Evolutionary conservation across 805 yeast species (phyloP), one percentile per base, ranked within the genome.

Genomic region (Gaillardinia entomophila): DNA sequence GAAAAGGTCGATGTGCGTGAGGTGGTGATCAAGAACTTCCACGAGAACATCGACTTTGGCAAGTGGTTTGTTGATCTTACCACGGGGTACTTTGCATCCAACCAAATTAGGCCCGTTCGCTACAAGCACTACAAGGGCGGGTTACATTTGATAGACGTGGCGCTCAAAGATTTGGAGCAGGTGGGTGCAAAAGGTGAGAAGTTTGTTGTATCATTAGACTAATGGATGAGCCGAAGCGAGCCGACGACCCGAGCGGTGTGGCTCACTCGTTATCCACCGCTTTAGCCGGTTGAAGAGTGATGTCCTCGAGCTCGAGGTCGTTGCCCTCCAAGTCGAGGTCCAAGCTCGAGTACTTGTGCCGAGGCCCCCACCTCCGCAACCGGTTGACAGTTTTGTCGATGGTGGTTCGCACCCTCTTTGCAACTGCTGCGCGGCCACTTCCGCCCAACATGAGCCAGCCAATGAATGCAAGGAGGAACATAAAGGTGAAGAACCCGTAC

Each of bases 111-210:
- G 27, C 63, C 73, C 2, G 60, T 62, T 16, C 53, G 52, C 33
- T 49, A 54, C 18, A 45, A 55, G 28, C 57, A 51, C 28, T 47
- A 56, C n/a, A 55, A 56, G 35, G 55, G 63, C 10, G 71, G 69
- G 6, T 33, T 57, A 6, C 49, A 46, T 25, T 55, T 58, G 6
- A 56, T 66, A 14, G 43, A 43, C 11, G 43, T 43, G 17, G 73
- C 70, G 1, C 42, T 67, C 16, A 43, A 48, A 24, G 70, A 64
- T 26, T 38, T 67, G 24, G 72, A 67, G 37, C 46, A 41, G 16
- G 43, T 41, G 16, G 71, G 71, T n/a, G 70, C 72, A 5, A 58
- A 58, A 27, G 65, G 59, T 19, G 71, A 66, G 34, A 67, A 67
- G 37, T 67, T 57, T 39, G 62, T 66, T 8, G 70, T 57, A n/a